phyloP scores from a whole-genome alignment of 495 filamentous ascomycete genomes.

The Barbatosphaeria neglecta region DNA sequence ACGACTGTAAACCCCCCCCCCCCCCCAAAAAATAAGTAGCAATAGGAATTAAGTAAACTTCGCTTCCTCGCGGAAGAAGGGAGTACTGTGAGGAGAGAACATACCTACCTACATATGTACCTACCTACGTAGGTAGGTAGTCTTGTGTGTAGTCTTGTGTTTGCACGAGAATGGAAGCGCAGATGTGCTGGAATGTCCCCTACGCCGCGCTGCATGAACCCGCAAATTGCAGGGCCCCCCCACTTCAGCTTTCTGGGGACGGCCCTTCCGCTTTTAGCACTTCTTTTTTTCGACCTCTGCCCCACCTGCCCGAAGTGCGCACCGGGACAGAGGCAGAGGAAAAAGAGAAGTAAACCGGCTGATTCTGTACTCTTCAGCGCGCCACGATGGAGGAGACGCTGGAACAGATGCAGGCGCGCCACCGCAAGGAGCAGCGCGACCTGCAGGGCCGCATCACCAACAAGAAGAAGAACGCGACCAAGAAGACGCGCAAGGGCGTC shows the following conservation, averaged over 20 bases:
- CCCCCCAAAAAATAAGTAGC: not conserved
- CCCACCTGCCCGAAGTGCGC: not conserved
- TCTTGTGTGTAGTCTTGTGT: no score
- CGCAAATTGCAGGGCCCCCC: not conserved
- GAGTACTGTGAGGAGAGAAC: no score
- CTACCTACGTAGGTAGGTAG: no score
- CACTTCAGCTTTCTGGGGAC: not conserved
- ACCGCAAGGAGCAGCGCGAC: constrained; percentile 82
- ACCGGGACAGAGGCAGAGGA: not conserved
- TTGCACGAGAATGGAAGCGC: no score
- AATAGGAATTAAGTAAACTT: not conserved
- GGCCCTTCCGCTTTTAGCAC: no score
- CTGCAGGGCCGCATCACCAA: constrained; percentile 74
- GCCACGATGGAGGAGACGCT: constrained; percentile 37
- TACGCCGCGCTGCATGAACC: not conserved
- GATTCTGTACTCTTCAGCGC: not conserved
- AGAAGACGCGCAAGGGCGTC: constrained; percentile 86
- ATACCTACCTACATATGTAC: no score
- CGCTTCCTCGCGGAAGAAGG: not conserved
- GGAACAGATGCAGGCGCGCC: constrained; percentile 66
- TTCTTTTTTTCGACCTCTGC: not conserved
- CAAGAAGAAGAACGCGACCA: constrained; percentile 91
- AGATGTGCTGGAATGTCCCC: no score
- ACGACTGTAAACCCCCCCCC: no score
- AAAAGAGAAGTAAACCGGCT: not conserved